Base-by-base conservation (phyloP, 2,329 filamentous ascomycete genomes). In the Beauveria varroae region DNA sequence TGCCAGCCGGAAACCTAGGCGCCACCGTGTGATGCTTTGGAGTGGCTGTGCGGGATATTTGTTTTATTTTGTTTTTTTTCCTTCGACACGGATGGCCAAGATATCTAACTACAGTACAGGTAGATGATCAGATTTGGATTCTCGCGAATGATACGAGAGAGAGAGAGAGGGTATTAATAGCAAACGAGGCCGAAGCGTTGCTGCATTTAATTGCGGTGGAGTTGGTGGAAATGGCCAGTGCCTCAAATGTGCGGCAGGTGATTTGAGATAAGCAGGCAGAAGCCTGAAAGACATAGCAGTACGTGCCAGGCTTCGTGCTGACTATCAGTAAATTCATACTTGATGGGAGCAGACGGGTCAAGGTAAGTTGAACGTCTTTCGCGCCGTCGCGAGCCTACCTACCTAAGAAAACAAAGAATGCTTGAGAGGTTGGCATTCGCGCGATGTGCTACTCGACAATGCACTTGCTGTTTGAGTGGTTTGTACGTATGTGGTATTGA, bases 171-270 rank as follows among this genome's bases (percentile, higher is more conserved):
- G 37, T 60, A 60, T 46, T 46, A 46, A 53, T 60, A 60, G 57
- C 24, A 52, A 41, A 26, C 49, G 26, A 60, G 37, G 40, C 14
- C 55, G n/a, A 24, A 41, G 58, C 43, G 50, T 47, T 34, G 51
- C 28, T 28, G 43, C 28, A 24, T 60, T 53, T 46, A 54, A 61
- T 61, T 61, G 51, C 51, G 58, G 58, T 61, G 58, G 58, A 26
- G 51, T 30, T 18, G 50, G 50, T 60, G 58, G 49, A 60, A 60
- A 54, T 60, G 49, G 49, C 26, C 49, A 41, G 43, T 37, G 41
- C 30, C 30, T 34, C 30, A 34, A 26, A 30, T 12, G 30, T 14
- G 12, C 5, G 30, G 34, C 51, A 41, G 34, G 18, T 53, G 51
- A 53, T 37, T 53, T 52, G 34, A 40, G 51, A 41, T 41, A 34